Percentiles rank a stretch among this genome's conserved stretches.
phyloP scores from a whole-genome alignment of 2,329 filamentous ascomycete species.

The Penicillium sp. region DNA sequence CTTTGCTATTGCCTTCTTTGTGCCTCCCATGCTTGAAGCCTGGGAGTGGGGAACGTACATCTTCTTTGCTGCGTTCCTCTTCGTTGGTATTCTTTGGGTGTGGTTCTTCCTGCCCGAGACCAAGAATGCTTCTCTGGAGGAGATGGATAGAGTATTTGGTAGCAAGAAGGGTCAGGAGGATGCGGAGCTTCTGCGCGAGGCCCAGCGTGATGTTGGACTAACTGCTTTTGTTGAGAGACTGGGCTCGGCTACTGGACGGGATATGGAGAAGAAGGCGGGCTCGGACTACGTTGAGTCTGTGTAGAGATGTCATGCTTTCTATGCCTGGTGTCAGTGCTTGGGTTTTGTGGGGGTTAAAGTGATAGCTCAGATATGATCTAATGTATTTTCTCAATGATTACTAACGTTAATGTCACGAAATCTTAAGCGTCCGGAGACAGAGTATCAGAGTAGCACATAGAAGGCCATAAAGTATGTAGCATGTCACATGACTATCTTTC shows the following conservation, averaged over 20 bases:
- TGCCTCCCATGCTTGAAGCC: conserved; percentile 29
- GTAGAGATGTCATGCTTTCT: conserved; percentile 6
- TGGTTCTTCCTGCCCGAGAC: conserved; percentile 54
- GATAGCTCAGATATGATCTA: not conserved
- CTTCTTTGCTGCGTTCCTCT: conserved; percentile 33
- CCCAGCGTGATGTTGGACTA: conserved; percentile 28
- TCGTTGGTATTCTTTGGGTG: conserved; percentile 29
- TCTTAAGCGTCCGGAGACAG: too few species aligned
- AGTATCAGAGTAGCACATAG: not conserved
- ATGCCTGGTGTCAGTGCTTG: not conserved
- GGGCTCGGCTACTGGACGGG: conserved; percentile 14
- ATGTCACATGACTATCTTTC: not conserved
- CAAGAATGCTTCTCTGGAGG: conserved; percentile 59
- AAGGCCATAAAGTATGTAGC: not conserved
- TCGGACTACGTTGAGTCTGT: conserved; percentile 25
- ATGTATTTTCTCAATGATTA: not conserved
- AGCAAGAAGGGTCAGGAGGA: conserved; percentile 32
- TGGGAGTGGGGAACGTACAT: conserved; percentile 35
- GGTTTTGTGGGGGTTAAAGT: not conserved
- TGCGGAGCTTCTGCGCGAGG: conserved; percentile 28
- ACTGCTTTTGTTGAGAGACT: conserved; percentile 26
- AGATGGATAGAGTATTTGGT: conserved; percentile 50
- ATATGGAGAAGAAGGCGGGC: conserved; percentile 22
- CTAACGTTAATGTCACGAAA: too few species aligned
- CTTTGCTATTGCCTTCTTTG: conserved; percentile 34